These are phyloP conservation scores for Achlya hypogyna DNA, from an alignment of 352 stramenopile species.

Conservation along the genomic window DNA sequence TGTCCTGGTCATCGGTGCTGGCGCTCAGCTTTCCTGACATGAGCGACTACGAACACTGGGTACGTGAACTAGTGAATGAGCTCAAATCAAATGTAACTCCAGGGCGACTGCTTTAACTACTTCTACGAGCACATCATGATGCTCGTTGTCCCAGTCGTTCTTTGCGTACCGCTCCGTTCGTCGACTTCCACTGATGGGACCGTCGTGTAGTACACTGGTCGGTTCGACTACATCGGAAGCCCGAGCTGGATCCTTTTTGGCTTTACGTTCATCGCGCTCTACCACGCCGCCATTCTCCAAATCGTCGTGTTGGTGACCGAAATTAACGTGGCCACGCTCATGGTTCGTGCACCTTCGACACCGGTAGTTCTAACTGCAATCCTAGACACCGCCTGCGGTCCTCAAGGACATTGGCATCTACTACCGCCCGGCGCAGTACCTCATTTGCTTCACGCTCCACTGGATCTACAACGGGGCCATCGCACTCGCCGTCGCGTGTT, in stretches of 20 bases:
- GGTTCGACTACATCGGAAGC: slow-evolving; percentile 20
- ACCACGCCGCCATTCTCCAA: slow-evolving; percentile 13
- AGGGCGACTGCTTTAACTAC: slow-evolving; percentile 19
- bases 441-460: slow-evolving; percentile 15
- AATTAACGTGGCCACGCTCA: slow-evolving; percentile 20
- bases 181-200: not conserved
- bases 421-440: slow-evolving; percentile 16
- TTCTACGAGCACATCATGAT: slow-evolving; percentile 18
- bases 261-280: slow-evolving; percentile 18
- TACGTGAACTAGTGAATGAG: not conserved
- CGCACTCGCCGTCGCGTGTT: not conserved
- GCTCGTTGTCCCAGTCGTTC: slow-evolving; percentile 6
- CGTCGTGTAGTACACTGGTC: not conserved
- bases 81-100: not conserved
- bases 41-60: slow-evolving; percentile 15
- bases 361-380: not conserved
- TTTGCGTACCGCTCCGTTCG: slow-evolving; percentile 2
- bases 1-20: slow-evolving; percentile 13
- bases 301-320: slow-evolving; percentile 10
- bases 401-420: not conserved
- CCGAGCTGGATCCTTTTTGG: slow-evolving; percentile 20
- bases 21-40: slow-evolving; percentile 16
- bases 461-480: slow-evolving; percentile 17
- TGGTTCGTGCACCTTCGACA: not conserved
- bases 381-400: slow-evolving; percentile 7